phyloP scores from a whole-genome alignment of 2,329 filamentous ascomycete species.

The Intubia oerlemansii region DNA sequence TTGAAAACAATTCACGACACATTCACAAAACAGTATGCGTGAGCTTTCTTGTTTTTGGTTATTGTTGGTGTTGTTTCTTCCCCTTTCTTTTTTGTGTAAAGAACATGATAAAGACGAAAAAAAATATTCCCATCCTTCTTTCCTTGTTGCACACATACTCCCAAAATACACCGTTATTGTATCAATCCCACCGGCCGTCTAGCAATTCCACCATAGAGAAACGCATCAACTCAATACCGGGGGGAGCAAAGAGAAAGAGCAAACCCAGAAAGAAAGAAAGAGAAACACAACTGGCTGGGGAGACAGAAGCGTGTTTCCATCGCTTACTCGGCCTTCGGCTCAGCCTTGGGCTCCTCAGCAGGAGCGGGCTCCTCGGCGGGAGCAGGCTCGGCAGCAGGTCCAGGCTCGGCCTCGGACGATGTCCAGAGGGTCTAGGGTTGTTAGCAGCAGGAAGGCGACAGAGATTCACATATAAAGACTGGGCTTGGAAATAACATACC shows the following conservation, averaged over 20 bases:
- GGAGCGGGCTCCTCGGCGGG: constrained; percentile 29
- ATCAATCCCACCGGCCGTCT: too few species aligned
- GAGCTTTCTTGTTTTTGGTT: too few species aligned
- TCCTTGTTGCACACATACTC: constrained; percentile 41
- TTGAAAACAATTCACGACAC: too few species aligned
- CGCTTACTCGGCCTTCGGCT: constrained; percentile 47
- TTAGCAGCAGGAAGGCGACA: constrained; percentile 28
- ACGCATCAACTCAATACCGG: constrained; percentile 20
- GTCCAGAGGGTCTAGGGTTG: constrained; percentile 69
- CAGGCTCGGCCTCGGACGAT: constrained; percentile 70
- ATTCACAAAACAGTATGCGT: too few species aligned
- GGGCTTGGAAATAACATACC: constrained; percentile 31
- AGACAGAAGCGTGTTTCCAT: too few species aligned
- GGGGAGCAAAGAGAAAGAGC: constrained; percentile 14
- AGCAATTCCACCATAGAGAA: constrained; percentile 18
- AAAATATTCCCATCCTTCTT: constrained; percentile 18
- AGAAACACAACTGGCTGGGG: too few species aligned
- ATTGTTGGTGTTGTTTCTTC: too few species aligned
- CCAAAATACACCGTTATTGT: too few species aligned
- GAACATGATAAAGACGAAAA: constrained; percentile 4
- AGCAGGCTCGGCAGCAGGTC: constrained; percentile 16
- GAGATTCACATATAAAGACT: too few species aligned
- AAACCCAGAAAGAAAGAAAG: constrained; percentile 10
- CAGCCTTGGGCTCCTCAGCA: constrained; percentile 25
- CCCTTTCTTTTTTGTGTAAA: too few species aligned